Evolutionary conservation across 208 protist genomes (phyloP), one percentile per base, ranked within the genome.

Genomic region (Novymonas esmeraldas): DNA sequence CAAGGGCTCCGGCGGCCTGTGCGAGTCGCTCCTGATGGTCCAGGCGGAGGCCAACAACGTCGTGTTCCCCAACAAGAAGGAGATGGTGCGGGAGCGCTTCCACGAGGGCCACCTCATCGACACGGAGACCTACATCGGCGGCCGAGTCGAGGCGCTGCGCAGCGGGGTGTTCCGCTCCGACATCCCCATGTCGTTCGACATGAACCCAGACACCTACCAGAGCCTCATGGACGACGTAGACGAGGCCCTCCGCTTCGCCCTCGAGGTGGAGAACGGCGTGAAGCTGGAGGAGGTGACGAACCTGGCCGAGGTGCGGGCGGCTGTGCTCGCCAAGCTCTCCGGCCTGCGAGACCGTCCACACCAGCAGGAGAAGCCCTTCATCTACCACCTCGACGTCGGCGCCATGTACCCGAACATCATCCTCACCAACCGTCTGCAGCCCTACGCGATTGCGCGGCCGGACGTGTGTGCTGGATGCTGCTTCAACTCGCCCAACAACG

Each of bases 331-430:
- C 16, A 79, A 91, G 64, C 90, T 99, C 0, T 51, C 73, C 16
- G 60, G 45, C 3, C 80, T 99, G 16, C 76, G 91, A n/a, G 89
- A 99, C 51, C 52, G 79, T 14, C 97, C 97, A 6, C 86, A 90
- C 9, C 90, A 79, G 57, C 46, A 83, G 48, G 84, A 84, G 55
- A 72, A 71, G 29, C 99, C 99, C 2, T 65, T 99, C 20, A 99
- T 99, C 50, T 99, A 99, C 75, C 99, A 99, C 84, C 79, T 99
- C 1, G 99, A 99, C 69, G 99, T 99, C 6, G 93, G 91, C 26
- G 99, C 99, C 29, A 99, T 99, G 99, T 99, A 99, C 89, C 99
- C 99, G 0, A 99, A 99, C 80, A 99, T 99, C 81, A 99, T 99
- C 74, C 82, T 99, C 13, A 99, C 99, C 0, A 99, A 99, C 73